A percentile compares a stretch with the other conserved stretches of the same genome.
phyloP scores from a whole-genome alignment of 31 red algal genomes.

The Asparagopsis taxiformis region DNA sequence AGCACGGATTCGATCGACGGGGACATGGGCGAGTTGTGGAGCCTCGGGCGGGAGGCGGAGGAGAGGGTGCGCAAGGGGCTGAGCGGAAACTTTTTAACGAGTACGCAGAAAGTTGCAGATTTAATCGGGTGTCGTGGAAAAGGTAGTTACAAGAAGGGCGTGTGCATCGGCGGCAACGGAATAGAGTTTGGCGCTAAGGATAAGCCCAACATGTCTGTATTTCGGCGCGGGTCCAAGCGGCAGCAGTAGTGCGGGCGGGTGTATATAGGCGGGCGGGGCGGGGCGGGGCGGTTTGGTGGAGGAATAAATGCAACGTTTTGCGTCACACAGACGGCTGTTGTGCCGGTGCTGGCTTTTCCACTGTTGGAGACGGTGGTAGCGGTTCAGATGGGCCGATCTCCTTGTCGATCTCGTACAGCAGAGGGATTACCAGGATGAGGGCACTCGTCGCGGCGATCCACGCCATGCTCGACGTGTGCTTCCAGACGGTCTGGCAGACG shows the following conservation, averaged over 20 bases:
- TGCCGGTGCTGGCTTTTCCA: background rate
- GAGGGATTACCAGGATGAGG: constrained; percentile 68
- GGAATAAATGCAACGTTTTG: too few species aligned
- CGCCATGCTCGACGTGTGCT: constrained; percentile 31
- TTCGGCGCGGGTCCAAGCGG: background rate
- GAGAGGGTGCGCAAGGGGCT: constrained; percentile 28
- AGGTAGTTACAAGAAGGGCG: constrained; percentile 36
- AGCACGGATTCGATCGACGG: constrained; percentile 29
- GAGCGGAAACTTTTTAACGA: constrained; percentile 18
- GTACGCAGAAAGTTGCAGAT: constrained; percentile 49
- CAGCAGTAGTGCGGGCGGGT: background rate
- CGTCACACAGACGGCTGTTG: background rate
- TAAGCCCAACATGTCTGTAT: background rate
- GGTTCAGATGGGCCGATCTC: constrained; percentile 36
- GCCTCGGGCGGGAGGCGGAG: constrained; percentile 25
- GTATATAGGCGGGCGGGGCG: too few species aligned
- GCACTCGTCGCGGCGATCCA: constrained; percentile 75
- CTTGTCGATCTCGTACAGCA: constrained; percentile 88
- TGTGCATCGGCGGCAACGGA: constrained; percentile 28
- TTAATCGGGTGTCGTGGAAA: constrained; percentile 46
- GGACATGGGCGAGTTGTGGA: constrained; percentile 66
- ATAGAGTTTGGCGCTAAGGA: constrained; percentile 23
- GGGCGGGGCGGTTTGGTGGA: too few species aligned
- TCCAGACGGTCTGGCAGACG: background rate
- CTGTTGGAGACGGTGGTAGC: background rate